Conservation (phyloP, 306 rosid species). For the Acacia acuminata region DNA sequence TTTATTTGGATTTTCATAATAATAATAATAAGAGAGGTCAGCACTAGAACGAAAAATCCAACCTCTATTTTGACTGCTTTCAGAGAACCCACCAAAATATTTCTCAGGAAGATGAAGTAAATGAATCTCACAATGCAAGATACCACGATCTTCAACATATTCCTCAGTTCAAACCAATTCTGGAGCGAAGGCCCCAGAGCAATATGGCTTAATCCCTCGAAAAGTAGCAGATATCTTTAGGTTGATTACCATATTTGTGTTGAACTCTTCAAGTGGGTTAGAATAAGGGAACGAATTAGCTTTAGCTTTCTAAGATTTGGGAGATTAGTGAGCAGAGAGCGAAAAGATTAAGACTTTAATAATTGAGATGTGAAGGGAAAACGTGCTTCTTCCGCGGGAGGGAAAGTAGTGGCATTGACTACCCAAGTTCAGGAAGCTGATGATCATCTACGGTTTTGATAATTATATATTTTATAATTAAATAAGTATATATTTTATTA, state of each 20-base stretch:
- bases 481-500: too few species aligned
- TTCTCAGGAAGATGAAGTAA: background rate
- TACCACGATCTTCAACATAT: background rate
- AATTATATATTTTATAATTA: too few species aligned
- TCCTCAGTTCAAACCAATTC: background rate
- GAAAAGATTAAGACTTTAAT: background rate
- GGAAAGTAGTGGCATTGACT: background rate
- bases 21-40: slow-evolving; percentile 1
- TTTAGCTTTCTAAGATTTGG: too few species aligned
- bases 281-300: too few species aligned
- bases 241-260: background rate
- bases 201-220: background rate
- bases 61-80: background rate
- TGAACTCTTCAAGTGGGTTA: background rate
- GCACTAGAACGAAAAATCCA: background rate
- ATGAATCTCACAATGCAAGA: background rate
- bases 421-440: background rate
- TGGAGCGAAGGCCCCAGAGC: background rate
- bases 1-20: background rate
- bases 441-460: too few species aligned
- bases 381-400: background rate
- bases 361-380: background rate
- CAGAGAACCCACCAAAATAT: background rate
- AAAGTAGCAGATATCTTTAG: background rate
- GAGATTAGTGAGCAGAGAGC: background rate